These are phyloP conservation scores for Bremia lactucae DNA, from an alignment of 352 stramenopile species.

Conservation along the genomic window DNA sequence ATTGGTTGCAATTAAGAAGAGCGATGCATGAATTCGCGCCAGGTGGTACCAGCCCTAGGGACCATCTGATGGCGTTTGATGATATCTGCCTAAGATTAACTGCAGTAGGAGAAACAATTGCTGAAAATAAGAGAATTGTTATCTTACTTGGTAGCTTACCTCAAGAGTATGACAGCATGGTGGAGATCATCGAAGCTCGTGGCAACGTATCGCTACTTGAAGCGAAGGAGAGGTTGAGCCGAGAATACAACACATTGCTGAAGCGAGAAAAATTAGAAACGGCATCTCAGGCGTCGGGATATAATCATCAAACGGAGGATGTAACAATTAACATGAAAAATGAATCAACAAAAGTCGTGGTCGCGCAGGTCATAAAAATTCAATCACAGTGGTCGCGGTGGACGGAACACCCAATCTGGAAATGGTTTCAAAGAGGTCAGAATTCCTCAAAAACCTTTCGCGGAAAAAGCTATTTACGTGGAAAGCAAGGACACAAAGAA, in stretches of 20 bases:
- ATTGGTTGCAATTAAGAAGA: conserved; percentile 2
- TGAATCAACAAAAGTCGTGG: neutral
- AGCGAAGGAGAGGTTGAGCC: no score
- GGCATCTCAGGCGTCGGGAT: conserved; percentile 1
- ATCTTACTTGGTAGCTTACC: conserved; percentile 10
- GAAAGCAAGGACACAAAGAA: conserved; percentile 2
- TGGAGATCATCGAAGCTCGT: no score
- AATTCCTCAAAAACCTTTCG: neutral
- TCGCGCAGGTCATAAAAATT: neutral
- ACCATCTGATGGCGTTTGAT: conserved; percentile 14
- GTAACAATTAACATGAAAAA: neutral
- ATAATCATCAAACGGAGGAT: neutral
- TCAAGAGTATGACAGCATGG: conserved; percentile 13
- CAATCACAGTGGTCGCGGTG: neutral
- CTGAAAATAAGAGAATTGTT: conserved; percentile 10
- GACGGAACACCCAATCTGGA: no score
- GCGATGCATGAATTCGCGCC: conserved; percentile 5
- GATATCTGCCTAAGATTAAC: conserved; percentile 12
- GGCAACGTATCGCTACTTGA: no score
- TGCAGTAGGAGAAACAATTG: conserved; percentile 5
- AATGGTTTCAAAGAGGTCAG: no score
- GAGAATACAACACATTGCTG: conserved; percentile 1
- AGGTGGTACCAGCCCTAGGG: conserved; percentile 1
- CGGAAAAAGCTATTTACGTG: conserved; percentile 1
- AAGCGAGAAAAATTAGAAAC: conserved; percentile 7